Conservation (phyloP, 2,329 filamentous ascomycete genomes). For the Epichloe bromicola region DNA sequence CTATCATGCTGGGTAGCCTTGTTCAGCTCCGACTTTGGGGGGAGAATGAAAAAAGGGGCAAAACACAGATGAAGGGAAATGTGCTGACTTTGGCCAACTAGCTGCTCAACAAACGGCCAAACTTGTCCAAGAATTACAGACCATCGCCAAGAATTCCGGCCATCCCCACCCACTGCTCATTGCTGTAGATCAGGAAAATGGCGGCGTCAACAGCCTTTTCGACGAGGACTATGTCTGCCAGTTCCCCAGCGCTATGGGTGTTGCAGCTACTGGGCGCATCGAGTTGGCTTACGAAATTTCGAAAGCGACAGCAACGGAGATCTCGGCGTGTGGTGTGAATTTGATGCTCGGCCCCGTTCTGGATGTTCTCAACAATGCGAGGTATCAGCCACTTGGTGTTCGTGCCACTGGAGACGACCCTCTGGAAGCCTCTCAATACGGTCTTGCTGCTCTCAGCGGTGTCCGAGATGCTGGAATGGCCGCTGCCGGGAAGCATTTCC, state of each 20-base stretch:
- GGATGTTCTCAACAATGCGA: constrained; percentile 85
- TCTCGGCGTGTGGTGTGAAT: constrained; percentile 88
- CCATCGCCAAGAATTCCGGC: constrained; percentile 78
- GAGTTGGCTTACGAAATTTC: constrained; percentile 81
- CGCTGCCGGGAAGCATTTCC: constrained; percentile 92
- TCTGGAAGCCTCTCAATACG: constrained; percentile 87
- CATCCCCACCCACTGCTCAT: constrained; percentile 84
- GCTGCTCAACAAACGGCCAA: constrained; percentile 82
- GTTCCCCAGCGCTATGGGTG: constrained; percentile 92
- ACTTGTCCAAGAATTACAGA: constrained; percentile 83
- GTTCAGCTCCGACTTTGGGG: background rate
- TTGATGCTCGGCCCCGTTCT: constrained; percentile 88
- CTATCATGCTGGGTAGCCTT: background rate
- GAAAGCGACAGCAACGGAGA: constrained; percentile 83
- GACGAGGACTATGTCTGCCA: constrained; percentile 93
- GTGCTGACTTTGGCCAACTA: constrained; percentile 28
- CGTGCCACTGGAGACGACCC: constrained; percentile 86
- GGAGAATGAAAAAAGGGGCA: background rate
- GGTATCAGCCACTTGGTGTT: constrained; percentile 82
- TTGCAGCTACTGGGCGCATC: constrained; percentile 80
- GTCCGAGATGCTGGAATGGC: constrained; percentile 84
- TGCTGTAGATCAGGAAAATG: constrained; percentile 93
- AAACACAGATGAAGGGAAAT: background rate
- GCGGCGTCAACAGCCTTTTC: constrained; percentile 90
- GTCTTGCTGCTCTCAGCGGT: constrained; percentile 79